Evolutionary conservation across 2,329 filamentous ascomycete species (phyloP), one percentile per base, ranked within the genome.

Genomic region (Colletotrichum spaethianum): DNA sequence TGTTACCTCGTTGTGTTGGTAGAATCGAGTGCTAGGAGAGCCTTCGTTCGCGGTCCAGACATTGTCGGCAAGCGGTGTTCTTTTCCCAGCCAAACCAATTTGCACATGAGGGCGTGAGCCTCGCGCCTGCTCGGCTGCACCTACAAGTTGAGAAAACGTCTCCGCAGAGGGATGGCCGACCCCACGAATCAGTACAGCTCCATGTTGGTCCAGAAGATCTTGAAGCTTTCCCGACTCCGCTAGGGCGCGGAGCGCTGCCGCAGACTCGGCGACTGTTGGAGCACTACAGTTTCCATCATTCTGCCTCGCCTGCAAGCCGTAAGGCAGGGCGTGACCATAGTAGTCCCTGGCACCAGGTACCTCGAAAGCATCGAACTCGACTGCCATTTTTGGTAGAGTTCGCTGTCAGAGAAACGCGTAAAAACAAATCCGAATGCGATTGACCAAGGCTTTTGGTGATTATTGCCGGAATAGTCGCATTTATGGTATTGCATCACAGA

Each of bases 81-180:
- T 63, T 18, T 75, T 75, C 2, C 74, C 74, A 28, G 74, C 74
- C 59, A 75, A 61, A 12, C 70, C 70, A n/a, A 72, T 69, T 38
- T 72, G 65, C 23, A 79, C 83, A 84, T 85, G 67, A 8, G 72
- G 73, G 20, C 18, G 38, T n/a, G 72, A 72, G 18, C 71, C 72
- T 7, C 71, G 67, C 14, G 56, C 72, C 33, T 67, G 50, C 28
- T 74, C 73, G 1, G 63, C 72, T 1, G 71, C 73, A 14, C 70
- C 70, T 7, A 75, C 63, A 20, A 75, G 50, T 36, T 66, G 65
- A 2, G 76, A 74, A 23, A 77, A 76, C 20, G 74, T 77, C 46
- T 74, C 69, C 4, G 73, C 69, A 4, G 66, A 72, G 5, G 73
- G 48, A 28, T 63, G 31, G 2, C 73, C 73, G 14, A 64, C 63